Evolutionary conservation across 2,329 filamentous ascomycete genomes (phyloP).

Genomic region (Phialophora tarda): DNA sequence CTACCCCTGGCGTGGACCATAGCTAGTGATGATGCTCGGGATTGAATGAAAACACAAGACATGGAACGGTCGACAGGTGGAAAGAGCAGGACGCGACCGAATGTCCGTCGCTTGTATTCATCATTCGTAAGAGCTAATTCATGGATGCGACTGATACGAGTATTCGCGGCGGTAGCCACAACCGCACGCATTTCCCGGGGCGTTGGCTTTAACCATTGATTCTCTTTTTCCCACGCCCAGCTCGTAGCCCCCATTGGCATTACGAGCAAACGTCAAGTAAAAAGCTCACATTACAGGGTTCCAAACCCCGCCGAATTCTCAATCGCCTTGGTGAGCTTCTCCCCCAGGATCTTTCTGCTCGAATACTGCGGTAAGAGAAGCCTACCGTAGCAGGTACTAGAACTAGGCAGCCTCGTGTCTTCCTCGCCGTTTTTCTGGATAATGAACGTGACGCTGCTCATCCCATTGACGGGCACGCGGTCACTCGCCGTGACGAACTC

Average conservation of each 20-base stretch:
- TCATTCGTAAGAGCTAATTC: not conserved
- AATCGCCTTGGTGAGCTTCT: constrained; percentile 82
- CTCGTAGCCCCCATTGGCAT: not conserved
- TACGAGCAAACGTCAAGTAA: not conserved
- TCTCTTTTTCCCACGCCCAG: not conserved
- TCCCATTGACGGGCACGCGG: constrained; percentile 84
- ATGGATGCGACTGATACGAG: not conserved
- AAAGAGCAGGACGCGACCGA: not conserved
- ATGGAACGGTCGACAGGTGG: not conserved
- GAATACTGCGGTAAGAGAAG: constrained; percentile 83
- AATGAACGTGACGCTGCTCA: constrained; percentile 80
- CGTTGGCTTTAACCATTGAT: not conserved
- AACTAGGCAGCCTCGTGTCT: constrained; percentile 72
- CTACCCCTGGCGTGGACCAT: not conserved
- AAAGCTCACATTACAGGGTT: constrained; percentile 57
- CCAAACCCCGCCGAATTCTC: constrained; percentile 91
- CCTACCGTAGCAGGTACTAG: constrained; percentile 91
- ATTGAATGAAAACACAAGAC: not conserved
- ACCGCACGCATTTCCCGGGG: not conserved
- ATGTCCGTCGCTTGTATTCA: not conserved
- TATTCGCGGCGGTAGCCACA: not conserved
- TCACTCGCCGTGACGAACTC: constrained; percentile 97
- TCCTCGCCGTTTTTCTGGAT: constrained; percentile 77
- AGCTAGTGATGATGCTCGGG: not conserved
- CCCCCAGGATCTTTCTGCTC: constrained; percentile 69